Base-by-base conservation (phyloP, 768 basidiomycete species). In the Dentipellis fragilis region DNA sequence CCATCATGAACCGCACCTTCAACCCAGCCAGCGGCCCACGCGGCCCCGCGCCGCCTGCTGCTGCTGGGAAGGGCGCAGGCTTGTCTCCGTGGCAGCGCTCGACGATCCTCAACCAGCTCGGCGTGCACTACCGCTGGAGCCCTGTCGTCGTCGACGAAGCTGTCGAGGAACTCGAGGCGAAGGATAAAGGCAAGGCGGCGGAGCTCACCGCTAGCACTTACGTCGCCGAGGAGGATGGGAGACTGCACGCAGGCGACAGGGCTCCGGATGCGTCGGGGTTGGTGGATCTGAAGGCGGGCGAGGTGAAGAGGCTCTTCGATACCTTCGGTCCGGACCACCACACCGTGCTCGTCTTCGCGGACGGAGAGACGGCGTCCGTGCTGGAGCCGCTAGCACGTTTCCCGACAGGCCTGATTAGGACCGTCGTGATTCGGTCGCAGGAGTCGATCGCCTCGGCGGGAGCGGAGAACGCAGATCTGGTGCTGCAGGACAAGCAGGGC, bases 61-160 rank as follows among this genome's bases (percentile, higher is more conserved):
- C 29, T 29, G 29, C 29, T 29, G 29, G 29, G 29, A 57, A 54
- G 29, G 21, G 11, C 14, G n/a, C 42, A 19, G 38, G 6, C 5
- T 34, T n/a, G 12, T n/a, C 21, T 7, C 14, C 51, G 9, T 52
- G 56, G 49, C 36, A 29, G 50, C 38, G 46, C 22, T 17, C 10
- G 16, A 37, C 12, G 2, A 4, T 12, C 39, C 17, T 58, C 9
- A n/a, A 5, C 17, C 45, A 52, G 61, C 58, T 55, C 47, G 62
- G 58, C 40, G 53, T 62, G 16, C 52, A 63, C 52, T 63, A 59
- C 36, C 45, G 62, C 19, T 51, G 50, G 46, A 62, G 61, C 47
- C n/a, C 35, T 17, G 56, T 63, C 48, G 58, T 61, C n/a, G 42
- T 45, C 17, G 61, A 63, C 29, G 59, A 57, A 36, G 50, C n/a